Percentiles rank a stretch among this genome's conserved stretches.
Conservation (phyloP, 352 stramenopile genomes). For the Elongisporangium anandrum region DNA sequence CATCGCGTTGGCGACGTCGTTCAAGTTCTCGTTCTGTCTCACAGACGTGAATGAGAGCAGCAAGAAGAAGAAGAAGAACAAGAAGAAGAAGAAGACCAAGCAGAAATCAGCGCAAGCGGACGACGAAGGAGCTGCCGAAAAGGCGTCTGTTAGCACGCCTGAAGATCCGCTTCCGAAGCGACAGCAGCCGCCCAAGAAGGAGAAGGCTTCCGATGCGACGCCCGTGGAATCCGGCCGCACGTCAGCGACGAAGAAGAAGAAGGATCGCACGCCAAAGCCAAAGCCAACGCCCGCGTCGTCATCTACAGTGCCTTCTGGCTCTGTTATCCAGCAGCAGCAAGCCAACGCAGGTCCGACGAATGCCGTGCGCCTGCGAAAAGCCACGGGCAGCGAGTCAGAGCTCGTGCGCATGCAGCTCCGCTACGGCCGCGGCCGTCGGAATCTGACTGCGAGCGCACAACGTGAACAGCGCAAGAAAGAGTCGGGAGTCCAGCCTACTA, state of each 20-base stretch:
- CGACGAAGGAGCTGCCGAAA: neutral
- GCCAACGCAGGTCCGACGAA: too few species aligned
- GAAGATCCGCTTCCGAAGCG: neutral
- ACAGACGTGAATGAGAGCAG: slow-evolving; percentile 14
- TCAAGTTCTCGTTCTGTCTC: slow-evolving; percentile 12
- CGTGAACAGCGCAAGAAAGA: slow-evolving; percentile 33
- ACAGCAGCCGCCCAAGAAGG: neutral
- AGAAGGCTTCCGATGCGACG: too few species aligned
- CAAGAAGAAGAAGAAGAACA: slow-evolving; percentile 27
- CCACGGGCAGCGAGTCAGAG: slow-evolving; percentile 59
- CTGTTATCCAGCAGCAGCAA: neutral
- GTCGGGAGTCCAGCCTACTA: neutral
- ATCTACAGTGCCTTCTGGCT: neutral
- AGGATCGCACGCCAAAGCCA: too few species aligned
- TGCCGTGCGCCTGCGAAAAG: slow-evolving; percentile 33
- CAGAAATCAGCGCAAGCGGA: neutral
- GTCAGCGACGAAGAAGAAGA: too few species aligned
- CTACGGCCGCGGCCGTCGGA: slow-evolving; percentile 56
- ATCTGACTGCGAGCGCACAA: slow-evolving; percentile 44
- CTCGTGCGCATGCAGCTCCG: slow-evolving; percentile 67
- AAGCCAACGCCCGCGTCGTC: too few species aligned
- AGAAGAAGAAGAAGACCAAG: slow-evolving; percentile 2
- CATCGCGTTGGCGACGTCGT: neutral
- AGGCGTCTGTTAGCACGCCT: too few species aligned
- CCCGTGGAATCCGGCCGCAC: too few species aligned